These are phyloP conservation scores for Trebouxia sp. DNA, from an alignment of 139 green algal genomes.

Conservation along the genomic window DNA sequence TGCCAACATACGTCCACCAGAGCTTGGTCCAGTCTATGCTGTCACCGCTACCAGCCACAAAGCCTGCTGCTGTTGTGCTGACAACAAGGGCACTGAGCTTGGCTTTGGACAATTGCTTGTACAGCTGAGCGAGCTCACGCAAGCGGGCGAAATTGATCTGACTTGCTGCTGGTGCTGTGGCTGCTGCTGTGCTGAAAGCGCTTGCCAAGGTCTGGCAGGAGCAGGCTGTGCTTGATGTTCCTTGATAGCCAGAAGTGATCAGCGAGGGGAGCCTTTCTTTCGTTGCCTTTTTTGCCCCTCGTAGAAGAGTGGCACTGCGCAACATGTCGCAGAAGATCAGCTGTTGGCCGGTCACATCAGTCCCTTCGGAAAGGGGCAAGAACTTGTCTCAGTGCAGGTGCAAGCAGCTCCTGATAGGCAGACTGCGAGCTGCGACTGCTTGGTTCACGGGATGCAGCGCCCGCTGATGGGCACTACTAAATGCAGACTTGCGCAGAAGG, in stretches of 20 bases:
- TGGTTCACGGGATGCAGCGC: no score
- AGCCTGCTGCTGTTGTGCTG: conserved; percentile 85
- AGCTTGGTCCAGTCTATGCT: conserved; percentile 71
- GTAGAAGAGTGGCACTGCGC: no score
- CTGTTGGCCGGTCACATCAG: no score
- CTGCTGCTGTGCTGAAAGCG: not conserved
- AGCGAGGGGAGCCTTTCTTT: not conserved
- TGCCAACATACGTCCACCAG: conserved; percentile 86
- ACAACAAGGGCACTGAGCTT: conserved; percentile 89
- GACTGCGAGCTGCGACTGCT: no score
- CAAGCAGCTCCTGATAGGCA: no score
- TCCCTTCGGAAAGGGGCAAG: no score
- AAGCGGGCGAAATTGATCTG: not conserved
- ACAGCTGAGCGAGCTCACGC: conserved; percentile 47
- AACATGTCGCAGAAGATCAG: no score
- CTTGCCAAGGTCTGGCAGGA: not conserved
- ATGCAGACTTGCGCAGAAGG: no score
- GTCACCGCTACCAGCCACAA: conserved; percentile 76
- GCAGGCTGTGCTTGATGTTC: not conserved
- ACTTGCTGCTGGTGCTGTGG: not conserved
- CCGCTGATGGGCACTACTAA: no score
- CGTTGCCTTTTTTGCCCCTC: no score
- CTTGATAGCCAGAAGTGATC: not conserved
- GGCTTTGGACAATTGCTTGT: conserved; percentile 89
- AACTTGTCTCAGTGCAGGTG: no score